Percentiles rank a stretch among this genome's conserved stretches.
These are phyloP conservation scores for Magnusiomyces suaveolens DNA, from an alignment of 1,139 yeast genomes.

Conservation along the genomic window DNA sequence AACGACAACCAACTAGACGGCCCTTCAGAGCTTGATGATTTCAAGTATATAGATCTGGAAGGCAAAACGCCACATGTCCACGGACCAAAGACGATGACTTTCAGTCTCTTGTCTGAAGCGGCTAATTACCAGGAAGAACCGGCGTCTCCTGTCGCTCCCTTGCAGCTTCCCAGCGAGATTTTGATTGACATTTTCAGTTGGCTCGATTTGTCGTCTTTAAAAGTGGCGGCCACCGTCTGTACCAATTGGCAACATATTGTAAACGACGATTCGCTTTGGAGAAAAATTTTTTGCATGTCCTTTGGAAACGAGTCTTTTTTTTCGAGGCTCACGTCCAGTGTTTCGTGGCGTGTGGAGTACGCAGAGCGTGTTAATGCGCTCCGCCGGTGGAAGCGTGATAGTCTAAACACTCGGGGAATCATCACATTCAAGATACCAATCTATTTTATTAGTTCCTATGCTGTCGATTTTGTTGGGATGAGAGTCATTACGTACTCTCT, in stretches of 20 bases:
- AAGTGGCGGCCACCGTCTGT: conserved; percentile 28
- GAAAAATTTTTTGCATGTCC: conserved; percentile 22
- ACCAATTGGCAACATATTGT: conserved; percentile 27
- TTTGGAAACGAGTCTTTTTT: conserved; percentile 20
- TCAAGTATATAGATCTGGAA: background rate
- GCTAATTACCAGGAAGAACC: background rate
- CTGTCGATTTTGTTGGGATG: conserved; percentile 25
- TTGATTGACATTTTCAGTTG: conserved; percentile 27
- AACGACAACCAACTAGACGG: too few relatives aligned
- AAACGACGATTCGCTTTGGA: conserved; percentile 30
- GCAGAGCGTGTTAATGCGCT: conserved; percentile 24
- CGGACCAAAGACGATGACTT: background rate
- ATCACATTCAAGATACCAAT: conserved; percentile 26
- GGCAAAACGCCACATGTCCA: background rate
- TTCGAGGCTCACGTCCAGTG: conserved; percentile 24
- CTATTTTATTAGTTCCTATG: conserved; percentile 22
- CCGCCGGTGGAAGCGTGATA: conserved; percentile 26
- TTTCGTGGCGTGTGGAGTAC: conserved; percentile 29
- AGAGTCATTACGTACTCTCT: conserved; percentile 25
- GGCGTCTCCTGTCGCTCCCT: background rate
- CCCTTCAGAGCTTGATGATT: too few relatives aligned
- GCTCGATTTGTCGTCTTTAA: conserved; percentile 27
- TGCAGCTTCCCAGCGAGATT: conserved; percentile 32
- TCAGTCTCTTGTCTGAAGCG: background rate
- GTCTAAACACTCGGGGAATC: background rate